Percentiles rank a stretch among this genome's conserved stretches.
phyloP scores from a whole-genome alignment of 768 basidiomycete species.

The Obba rivulosa region DNA sequence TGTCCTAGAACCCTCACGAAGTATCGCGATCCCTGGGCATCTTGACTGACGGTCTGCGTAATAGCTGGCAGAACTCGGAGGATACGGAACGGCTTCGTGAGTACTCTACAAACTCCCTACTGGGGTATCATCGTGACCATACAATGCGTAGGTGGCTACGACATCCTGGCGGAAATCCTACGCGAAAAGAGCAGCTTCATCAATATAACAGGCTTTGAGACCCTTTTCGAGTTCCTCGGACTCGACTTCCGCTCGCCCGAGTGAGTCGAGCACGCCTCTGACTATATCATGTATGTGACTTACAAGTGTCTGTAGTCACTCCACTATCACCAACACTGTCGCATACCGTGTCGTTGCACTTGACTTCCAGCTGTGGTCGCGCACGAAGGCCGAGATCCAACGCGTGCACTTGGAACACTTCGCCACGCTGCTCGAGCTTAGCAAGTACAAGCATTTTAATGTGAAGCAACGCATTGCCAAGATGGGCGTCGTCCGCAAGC shows the following conservation, averaged over 20 bases:
- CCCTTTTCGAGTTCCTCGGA: conserved; percentile 81
- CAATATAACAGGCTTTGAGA: conserved; percentile 77
- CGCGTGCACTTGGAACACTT: conserved; percentile 80
- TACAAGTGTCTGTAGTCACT: conserved; percentile 42
- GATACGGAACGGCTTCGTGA: conserved; percentile 87
- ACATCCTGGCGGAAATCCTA: conserved; percentile 73
- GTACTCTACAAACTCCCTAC: conserved; percentile 26
- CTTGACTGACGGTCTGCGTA: conserved; percentile 69
- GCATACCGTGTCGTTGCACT: conserved; percentile 83
- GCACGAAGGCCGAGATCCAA: conserved; percentile 67
- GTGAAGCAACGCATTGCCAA: conserved; percentile 67
- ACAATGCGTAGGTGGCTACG: conserved; percentile 88
- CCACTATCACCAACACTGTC: conserved; percentile 75
- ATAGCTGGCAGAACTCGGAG: conserved; percentile 91
- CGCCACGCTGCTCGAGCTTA: conserved; percentile 61
- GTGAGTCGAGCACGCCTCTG: conserved; percentile 39
- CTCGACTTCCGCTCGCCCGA: conserved; percentile 78
- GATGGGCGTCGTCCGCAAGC: conserved; percentile 61
- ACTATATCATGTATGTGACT: not conserved
- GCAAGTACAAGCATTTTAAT: conserved; percentile 76
- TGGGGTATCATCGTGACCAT: too few relatives aligned
- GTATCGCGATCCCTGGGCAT: conserved; percentile 68
- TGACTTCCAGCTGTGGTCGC: conserved; percentile 88
- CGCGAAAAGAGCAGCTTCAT: conserved; percentile 67
- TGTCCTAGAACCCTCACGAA: conserved; percentile 64